These are phyloP conservation scores for Lathyrus sativus DNA, from an alignment of 306 rosid species.

Conservation along the genomic window DNA sequence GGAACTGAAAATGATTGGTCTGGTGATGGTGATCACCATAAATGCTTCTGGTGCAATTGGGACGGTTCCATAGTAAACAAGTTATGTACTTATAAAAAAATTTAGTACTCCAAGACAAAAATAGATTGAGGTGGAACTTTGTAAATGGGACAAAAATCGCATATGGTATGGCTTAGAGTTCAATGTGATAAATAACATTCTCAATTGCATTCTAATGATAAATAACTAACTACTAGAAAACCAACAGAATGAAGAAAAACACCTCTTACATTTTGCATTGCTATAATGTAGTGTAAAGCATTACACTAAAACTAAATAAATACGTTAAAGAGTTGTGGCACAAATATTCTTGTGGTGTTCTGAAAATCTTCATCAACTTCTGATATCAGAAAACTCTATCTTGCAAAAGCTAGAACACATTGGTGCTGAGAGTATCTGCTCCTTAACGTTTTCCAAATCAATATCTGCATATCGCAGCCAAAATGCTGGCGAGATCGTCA, in stretches of 20 bases:
- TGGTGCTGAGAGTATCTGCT: conserved; percentile 38
- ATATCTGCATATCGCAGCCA: conserved; percentile 39
- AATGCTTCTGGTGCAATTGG: too few species aligned
- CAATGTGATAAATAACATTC: too few species aligned
- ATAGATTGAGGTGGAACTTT: too few species aligned
- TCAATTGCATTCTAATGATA: neutral
- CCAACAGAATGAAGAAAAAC: neutral
- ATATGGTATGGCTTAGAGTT: too few species aligned
- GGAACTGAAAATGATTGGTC: too few species aligned
- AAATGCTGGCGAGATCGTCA: conserved; percentile 32
- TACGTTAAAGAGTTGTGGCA: neutral
- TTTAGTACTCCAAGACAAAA: too few species aligned
- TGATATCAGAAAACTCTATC: conserved; percentile 30
- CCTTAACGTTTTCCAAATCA: conserved; percentile 41
- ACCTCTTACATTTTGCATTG: neutral
- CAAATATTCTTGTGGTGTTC: neutral
- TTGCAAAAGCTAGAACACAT: conserved; percentile 36
- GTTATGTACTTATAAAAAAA: too few species aligned
- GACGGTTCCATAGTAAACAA: too few species aligned
- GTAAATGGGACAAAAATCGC: too few species aligned
- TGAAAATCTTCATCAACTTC: conserved; percentile 14
- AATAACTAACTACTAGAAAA: neutral
- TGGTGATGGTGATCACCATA: too few species aligned
- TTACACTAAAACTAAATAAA: neutral
- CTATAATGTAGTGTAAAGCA: conserved; percentile 8